phyloP scores from a whole-genome alignment of 768 basidiomycete genomes.

The Suillus tomentosus region DNA sequence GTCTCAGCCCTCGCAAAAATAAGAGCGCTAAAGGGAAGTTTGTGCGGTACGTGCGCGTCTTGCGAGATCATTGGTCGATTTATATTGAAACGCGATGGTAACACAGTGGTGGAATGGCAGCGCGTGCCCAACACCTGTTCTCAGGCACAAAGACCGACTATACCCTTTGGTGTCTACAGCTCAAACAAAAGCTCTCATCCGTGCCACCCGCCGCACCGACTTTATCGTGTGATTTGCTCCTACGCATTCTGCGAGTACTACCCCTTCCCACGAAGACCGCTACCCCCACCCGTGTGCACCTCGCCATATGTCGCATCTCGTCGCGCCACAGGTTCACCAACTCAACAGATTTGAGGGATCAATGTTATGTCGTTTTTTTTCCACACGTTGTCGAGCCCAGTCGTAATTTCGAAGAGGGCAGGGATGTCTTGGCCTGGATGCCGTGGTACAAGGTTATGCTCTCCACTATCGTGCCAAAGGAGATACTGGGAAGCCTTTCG shows the following conservation, averaged over 20 bases:
- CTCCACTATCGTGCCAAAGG: conserved; percentile 15
- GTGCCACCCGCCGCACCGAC: conserved; percentile 22
- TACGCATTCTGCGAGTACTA: conserved; percentile 46
- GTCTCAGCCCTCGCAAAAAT: conserved; percentile 60
- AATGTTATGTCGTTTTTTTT: conserved; percentile 39
- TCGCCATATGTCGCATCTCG: conserved; percentile 45
- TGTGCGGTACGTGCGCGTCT: conserved; percentile 41
- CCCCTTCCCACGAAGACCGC: conserved; percentile 33
- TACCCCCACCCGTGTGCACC: conserved; percentile 31
- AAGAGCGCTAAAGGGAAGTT: conserved; percentile 47
- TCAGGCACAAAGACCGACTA: conserved; percentile 47
- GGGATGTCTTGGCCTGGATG: conserved; percentile 47
- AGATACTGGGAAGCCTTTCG: conserved; percentile 22
- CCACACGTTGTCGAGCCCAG: conserved; percentile 22
- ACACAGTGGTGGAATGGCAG: conserved; percentile 59
- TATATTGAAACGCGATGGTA: not conserved
- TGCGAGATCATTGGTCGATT: not conserved
- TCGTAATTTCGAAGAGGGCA: conserved; percentile 43
- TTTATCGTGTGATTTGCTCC: conserved; percentile 41
- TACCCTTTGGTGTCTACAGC: conserved; percentile 55
- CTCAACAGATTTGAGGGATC: conserved; percentile 22
- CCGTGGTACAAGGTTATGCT: conserved; percentile 50
- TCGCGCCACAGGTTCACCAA: conserved; percentile 21
- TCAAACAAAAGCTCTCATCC: conserved; percentile 37
- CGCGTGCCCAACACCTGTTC: conserved; percentile 46